phyloP scores from a whole-genome alignment of 257 asterid species.

The Przewalskia tangutica region DNA sequence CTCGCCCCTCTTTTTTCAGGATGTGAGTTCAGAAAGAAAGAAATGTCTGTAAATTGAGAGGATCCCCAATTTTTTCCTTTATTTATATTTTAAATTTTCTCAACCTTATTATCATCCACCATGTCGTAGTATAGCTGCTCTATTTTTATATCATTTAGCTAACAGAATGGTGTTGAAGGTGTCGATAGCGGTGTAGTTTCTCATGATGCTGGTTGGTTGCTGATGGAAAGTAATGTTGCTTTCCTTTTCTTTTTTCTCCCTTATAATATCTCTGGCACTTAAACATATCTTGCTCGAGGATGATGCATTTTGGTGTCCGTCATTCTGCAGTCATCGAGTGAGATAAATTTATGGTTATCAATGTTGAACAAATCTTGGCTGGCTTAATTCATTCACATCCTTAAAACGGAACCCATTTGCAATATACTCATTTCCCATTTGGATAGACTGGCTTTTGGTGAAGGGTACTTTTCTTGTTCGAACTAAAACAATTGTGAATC shows the following conservation, averaged over 20 bases:
- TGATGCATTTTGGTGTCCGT: background rate
- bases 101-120: background rate
- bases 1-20: slow-evolving; percentile 18
- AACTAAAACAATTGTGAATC: background rate
- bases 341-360: background rate
- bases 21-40: slow-evolving; percentile 16
- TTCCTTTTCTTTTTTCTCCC: background rate
- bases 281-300: background rate
- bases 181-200: background rate
- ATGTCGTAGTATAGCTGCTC: background rate
- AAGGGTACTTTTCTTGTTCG: background rate
- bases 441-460: background rate
- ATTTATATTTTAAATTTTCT: slow-evolving; percentile 4
- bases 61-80: slow-evolving; percentile 9
- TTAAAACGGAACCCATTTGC: background rate
- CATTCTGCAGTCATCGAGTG: background rate
- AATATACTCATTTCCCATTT: background rate
- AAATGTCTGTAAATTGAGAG: slow-evolving; percentile 44
- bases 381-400: background rate
- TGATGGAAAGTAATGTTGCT: background rate
- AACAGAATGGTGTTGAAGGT: background rate
- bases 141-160: background rate
- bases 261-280: background rate
- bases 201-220: background rate
- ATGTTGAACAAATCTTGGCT: background rate